phyloP scores from a whole-genome alignment of 257 asterid species.

The Solanum acaule region DNA sequence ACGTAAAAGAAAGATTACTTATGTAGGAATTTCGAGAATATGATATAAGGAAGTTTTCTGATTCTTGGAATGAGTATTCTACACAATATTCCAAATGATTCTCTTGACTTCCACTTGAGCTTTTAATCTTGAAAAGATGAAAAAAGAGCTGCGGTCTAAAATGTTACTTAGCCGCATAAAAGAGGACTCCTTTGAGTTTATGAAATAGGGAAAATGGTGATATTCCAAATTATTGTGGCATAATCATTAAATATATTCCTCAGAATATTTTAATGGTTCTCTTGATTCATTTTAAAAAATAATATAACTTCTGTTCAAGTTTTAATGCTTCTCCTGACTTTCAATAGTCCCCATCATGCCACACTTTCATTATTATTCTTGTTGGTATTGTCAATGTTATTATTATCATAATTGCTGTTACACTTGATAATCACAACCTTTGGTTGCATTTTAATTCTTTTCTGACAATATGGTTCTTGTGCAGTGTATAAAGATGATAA shows the following conservation, averaged over 20 bases:
- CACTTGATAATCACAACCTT: not conserved
- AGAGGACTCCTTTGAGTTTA: not conserved
- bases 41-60: not conserved
- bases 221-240: not conserved
- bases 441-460: not conserved
- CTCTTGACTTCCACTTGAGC: not conserved
- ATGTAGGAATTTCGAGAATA: not conserved
- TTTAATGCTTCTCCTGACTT: not conserved
- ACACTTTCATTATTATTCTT: not conserved
- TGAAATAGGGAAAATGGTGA: not conserved
- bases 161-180: not conserved
- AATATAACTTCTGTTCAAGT: not conserved
- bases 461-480: not conserved
- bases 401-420: not conserved
- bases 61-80: not conserved
- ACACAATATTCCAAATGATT: not conserved
- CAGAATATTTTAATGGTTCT: not conserved
- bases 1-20: not conserved
- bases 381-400: not conserved
- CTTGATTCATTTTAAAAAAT: not conserved
- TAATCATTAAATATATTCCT: not conserved
- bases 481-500: slow-evolving; percentile 72
- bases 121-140: not conserved
- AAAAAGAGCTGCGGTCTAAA: not conserved
- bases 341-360: not conserved